Evolutionary conservation across 305 asterid genomes (phyloP).

Genomic region (Lippia alba): DNA sequence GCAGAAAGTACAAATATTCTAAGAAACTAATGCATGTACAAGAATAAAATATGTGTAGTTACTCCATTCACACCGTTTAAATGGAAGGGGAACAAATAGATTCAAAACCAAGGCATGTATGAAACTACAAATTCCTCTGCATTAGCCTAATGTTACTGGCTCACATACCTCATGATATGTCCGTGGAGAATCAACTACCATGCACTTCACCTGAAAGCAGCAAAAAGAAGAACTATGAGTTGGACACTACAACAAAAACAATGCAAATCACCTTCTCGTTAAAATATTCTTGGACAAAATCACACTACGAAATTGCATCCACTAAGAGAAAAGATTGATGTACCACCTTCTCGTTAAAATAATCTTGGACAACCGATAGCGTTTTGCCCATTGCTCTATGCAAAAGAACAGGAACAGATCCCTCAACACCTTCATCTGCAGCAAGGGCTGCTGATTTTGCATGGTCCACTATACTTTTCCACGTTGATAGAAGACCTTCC

Average conservation of each 20-base stretch:
- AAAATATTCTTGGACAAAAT: slow-evolving; percentile 13
- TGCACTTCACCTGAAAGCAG: slow-evolving; percentile 74
- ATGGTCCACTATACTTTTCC: slow-evolving; percentile 86
- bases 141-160: slow-evolving; percentile 23
- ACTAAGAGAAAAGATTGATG: slow-evolving; percentile 16
- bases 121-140: slow-evolving; percentile 16
- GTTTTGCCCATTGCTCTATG: slow-evolving; percentile 97
- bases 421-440: slow-evolving; percentile 95
- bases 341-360: slow-evolving; percentile 84
- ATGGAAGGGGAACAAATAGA: slow-evolving; percentile 1
- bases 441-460: slow-evolving; percentile 97
- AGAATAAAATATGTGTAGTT: slow-evolving; percentile 4
- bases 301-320: slow-evolving; percentile 19
- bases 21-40: slow-evolving; percentile 5
- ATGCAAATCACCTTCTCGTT: neutral
- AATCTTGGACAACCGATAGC: slow-evolving; percentile 92
- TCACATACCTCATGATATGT: slow-evolving; percentile 91
- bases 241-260: slow-evolving; percentile 14
- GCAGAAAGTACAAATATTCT: neutral
- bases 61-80: slow-evolving; percentile 23
- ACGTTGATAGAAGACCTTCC: slow-evolving; percentile 81
- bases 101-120: neutral
- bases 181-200: slow-evolving; percentile 96
- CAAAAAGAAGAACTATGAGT: slow-evolving; percentile 32
- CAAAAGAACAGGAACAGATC: slow-evolving; percentile 88